These are phyloP conservation scores for Allium cepa DNA, from an alignment of 106 monocot species.

Conservation along the genomic window DNA sequence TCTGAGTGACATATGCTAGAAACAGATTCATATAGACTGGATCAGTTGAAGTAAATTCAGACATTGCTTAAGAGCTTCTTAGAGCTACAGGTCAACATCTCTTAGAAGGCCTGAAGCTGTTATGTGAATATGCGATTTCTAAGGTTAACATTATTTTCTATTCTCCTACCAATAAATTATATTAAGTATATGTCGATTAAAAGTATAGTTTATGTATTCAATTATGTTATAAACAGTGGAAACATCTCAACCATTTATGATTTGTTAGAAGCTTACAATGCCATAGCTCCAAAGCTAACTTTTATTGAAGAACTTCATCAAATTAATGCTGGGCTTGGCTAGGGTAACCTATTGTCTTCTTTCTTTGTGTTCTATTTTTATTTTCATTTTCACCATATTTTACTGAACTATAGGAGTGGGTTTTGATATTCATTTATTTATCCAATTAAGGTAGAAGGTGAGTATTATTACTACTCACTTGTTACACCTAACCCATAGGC, in stretches of 20 bases:
- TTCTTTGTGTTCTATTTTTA: not conserved
- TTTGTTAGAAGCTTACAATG: slow-evolving; percentile 82
- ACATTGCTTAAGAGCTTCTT: too few relatives aligned
- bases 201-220: too few relatives aligned
- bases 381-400: too few relatives aligned
- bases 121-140: slow-evolving; percentile 90
- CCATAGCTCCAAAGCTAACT: slow-evolving; percentile 72
- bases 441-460: too few relatives aligned
- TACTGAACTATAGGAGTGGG: too few relatives aligned
- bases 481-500: too few relatives aligned
- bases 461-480: too few relatives aligned
- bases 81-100: too few relatives aligned
- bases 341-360: slow-evolving; percentile 35
- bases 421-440: too few relatives aligned
- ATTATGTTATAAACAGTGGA: slow-evolving; percentile 63
- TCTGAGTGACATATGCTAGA: not conserved
- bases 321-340: slow-evolving; percentile 38
- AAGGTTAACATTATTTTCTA: slow-evolving; percentile 31
- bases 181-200: too few relatives aligned
- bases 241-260: slow-evolving; percentile 92
- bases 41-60: too few relatives aligned
- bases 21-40: slow-evolving; percentile 89
- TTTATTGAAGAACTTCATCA: slow-evolving; percentile 88
- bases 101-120: slow-evolving; percentile 91
- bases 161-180: not conserved